These are phyloP conservation scores for Umbelopsis sp. DNA, from an alignment of 192 early-diverging fungal genomes.

Conservation along the genomic window DNA sequence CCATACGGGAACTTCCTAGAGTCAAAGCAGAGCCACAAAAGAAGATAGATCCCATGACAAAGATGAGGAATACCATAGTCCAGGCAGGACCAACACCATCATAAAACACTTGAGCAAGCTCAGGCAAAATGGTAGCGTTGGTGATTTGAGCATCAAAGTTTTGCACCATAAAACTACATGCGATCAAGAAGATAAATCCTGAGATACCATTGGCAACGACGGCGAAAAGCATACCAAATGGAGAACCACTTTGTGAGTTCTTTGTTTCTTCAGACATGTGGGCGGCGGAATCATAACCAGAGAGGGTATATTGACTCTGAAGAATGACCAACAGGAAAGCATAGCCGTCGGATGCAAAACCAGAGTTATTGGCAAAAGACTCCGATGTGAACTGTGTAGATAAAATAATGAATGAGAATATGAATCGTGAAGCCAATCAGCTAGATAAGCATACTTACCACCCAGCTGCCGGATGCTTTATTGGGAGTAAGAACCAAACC, in stretches of 20 bases:
- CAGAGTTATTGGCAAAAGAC: conserved; percentile 42
- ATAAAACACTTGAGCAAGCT: conserved; percentile 47
- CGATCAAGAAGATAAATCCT: conserved; percentile 51
- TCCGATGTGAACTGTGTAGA: conserved; percentile 23
- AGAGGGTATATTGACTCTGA: conserved; percentile 57
- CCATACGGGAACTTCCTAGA: conserved; percentile 54
- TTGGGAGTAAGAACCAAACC: conserved; percentile 32
- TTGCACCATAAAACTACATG: conserved; percentile 44
- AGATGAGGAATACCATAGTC: conserved; percentile 49
- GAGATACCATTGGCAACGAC: conserved; percentile 36
- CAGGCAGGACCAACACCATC: conserved; percentile 46
- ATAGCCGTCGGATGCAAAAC: conserved; percentile 47
- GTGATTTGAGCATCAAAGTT: conserved; percentile 40
- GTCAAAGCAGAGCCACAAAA: conserved; percentile 50
- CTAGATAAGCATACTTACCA: conserved; percentile 27
- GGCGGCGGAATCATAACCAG: conserved; percentile 51
- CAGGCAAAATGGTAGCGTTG: conserved; percentile 36
- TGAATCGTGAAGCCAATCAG: background rate
- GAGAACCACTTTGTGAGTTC: conserved; percentile 49
- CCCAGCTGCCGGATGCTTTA: conserved; percentile 43
- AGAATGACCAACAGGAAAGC: conserved; percentile 54
- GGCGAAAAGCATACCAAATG: conserved; percentile 48
- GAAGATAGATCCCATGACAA: conserved; percentile 51
- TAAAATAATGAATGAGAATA: conserved; percentile 19
- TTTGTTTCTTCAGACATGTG: conserved; percentile 52